Evolutionary conservation across 345 rosid species (phyloP).

Genomic region (Zanthoxylum bungeanum): DNA sequence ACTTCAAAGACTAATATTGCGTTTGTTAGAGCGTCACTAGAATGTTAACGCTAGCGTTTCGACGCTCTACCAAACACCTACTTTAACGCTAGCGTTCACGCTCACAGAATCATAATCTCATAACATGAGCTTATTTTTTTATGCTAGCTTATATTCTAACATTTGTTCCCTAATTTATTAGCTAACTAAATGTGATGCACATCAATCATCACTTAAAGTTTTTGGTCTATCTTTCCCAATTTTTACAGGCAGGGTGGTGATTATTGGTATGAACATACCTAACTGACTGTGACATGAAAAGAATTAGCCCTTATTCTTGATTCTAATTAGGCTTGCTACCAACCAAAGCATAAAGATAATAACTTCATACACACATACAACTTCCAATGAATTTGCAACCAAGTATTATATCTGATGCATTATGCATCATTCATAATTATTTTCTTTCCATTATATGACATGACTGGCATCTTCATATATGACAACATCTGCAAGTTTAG

Average conservation of each 20-base stretch:
- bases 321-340: background rate
- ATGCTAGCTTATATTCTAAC: too few species aligned
- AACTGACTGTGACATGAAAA: constrained; percentile 5
- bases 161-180: too few species aligned
- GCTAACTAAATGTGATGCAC: background rate
- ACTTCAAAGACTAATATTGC: background rate
- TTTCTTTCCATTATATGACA: background rate
- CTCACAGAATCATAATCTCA: too few species aligned
- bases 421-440: too few species aligned
- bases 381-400: too few species aligned
- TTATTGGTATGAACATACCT: background rate
- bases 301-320: background rate
- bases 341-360: background rate
- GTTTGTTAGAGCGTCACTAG: too few species aligned
- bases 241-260: background rate
- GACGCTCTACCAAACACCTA: too few species aligned
- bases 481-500: background rate
- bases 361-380: background rate
- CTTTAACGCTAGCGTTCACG: too few species aligned
- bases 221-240: background rate
- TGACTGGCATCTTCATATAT: background rate
- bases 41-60: too few species aligned
- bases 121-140: too few species aligned
- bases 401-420: too few species aligned
- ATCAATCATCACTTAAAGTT: background rate